Conservation (phyloP, 2,329 filamentous ascomycete species). For the Penicillium brevicompactum region DNA sequence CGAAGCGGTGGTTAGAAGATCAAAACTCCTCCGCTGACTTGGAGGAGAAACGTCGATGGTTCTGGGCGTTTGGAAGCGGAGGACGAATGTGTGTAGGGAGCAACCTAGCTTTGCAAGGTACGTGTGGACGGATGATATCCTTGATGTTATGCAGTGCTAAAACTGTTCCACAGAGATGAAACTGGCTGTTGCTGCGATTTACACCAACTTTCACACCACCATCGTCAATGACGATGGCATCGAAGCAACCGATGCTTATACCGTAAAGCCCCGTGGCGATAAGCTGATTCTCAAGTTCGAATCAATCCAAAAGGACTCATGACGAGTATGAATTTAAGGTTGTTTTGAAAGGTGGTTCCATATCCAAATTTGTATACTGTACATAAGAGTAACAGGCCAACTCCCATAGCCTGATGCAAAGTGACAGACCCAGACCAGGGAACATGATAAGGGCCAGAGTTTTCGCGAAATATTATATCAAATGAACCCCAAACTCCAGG, state of each 20-base stretch:
- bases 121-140: background rate
- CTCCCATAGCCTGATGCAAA: conserved; percentile 18
- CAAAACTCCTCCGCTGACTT: conserved; percentile 36
- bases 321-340: conserved; percentile 14
- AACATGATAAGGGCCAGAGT: conserved; percentile 5
- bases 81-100: conserved; percentile 54
- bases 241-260: conserved; percentile 67
- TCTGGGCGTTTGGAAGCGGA: conserved; percentile 55
- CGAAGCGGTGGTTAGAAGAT: conserved; percentile 52
- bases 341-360: conserved; percentile 21
- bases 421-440: conserved; percentile 11
- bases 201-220: conserved; percentile 64
- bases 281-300: conserved; percentile 62
- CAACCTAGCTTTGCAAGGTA: conserved; percentile 52
- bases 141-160: conserved; percentile 1
- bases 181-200: conserved; percentile 68
- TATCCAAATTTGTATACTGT: conserved; percentile 29
- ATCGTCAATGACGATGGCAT: conserved; percentile 66
- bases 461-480: conserved; percentile 8
- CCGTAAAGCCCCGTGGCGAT: conserved; percentile 59
- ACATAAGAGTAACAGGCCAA: conserved; percentile 27
- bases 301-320: conserved; percentile 12
- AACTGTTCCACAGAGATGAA: conserved; percentile 64
- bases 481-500: conserved; percentile 22
- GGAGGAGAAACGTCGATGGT: conserved; percentile 51